Percentiles rank a stretch among this genome's conserved stretches.
Evolutionary conservation across 2,329 filamentous ascomycete genomes (phyloP).

Genomic region (Diaporthe amygdali): DNA sequence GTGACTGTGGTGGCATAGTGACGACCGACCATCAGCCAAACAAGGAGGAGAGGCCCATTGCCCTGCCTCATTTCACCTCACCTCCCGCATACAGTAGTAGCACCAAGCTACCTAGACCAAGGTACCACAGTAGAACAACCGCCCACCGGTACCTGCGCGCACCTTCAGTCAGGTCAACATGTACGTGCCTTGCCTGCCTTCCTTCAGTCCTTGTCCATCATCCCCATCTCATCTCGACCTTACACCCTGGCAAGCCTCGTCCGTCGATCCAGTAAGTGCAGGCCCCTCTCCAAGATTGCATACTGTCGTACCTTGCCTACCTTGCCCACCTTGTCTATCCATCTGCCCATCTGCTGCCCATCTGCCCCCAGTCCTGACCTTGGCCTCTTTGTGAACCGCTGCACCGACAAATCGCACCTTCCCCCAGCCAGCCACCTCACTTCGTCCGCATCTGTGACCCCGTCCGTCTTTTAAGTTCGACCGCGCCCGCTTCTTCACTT

Average conservation of each 20-base stretch:
- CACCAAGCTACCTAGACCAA: no score
- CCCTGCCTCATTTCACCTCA: not conserved
- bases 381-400: conserved; percentile 20
- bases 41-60: no score
- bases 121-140: not conserved
- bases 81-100: not conserved
- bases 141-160: not conserved
- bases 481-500: conserved; percentile 10
- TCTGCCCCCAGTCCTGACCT: not conserved
- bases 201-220: not conserved
- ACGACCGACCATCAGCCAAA: not conserved
- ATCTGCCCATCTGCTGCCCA: not conserved
- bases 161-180: not conserved
- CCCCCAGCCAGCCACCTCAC: conserved; percentile 16
- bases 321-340: not conserved
- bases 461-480: conserved; percentile 18
- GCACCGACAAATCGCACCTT: conserved; percentile 12
- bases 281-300: not conserved
- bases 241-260: conserved; percentile 11
- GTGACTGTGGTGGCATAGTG: not conserved
- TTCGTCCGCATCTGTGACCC: conserved; percentile 7
- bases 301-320: not conserved
- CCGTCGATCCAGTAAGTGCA: conserved; percentile 13
- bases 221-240: not conserved
- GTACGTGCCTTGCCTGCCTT: not conserved